A percentile compares a stretch with the other conserved stretches of the same genome.
phyloP scores from a whole-genome alignment of 1,284 basidiomycete species.

The Malassezia yamatoensis region DNA sequence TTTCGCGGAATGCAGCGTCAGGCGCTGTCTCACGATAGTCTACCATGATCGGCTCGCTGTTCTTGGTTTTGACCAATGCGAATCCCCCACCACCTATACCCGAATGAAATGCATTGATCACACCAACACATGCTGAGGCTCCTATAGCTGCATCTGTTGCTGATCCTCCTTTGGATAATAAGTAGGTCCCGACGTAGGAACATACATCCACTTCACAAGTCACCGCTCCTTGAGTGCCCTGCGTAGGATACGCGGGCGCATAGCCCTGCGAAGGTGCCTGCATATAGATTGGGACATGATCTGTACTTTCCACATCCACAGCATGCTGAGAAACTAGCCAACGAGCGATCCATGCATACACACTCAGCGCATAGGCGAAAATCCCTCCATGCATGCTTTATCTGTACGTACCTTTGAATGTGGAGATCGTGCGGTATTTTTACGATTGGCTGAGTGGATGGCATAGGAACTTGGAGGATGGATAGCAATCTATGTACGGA shows the following conservation, averaged over 20 bases:
- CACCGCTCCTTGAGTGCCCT: conserved; percentile 35
- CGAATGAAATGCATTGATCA: conserved; percentile 48
- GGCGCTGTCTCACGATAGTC: conserved; percentile 51
- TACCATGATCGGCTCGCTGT: conserved; percentile 42
- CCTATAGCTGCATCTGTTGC: conserved; percentile 49
- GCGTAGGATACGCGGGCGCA: conserved; percentile 19
- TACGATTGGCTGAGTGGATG: too few species aligned
- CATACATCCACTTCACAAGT: conserved; percentile 48
- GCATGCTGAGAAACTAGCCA: background rate
- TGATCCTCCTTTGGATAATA: conserved; percentile 48
- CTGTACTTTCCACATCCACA: background rate
- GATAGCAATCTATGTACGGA: too few species aligned
- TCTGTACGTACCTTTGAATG: too few species aligned
- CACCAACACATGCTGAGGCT: conserved; percentile 49
- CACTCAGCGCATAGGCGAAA: background rate
- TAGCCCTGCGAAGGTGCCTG: conserved; percentile 33
- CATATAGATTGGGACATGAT: conserved; percentile 14
- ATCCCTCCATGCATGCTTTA: background rate
- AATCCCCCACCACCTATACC: conserved; percentile 49
- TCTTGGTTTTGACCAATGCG: conserved; percentile 27
- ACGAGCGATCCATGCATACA: background rate
- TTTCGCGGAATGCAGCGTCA: conserved; percentile 46
- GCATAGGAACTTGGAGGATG: too few species aligned
- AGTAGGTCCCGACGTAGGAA: conserved; percentile 49
- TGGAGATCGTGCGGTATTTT: too few species aligned